phyloP scores from a whole-genome alignment of 176 grass and related monocot genomes.

The Avena eriantha region DNA sequence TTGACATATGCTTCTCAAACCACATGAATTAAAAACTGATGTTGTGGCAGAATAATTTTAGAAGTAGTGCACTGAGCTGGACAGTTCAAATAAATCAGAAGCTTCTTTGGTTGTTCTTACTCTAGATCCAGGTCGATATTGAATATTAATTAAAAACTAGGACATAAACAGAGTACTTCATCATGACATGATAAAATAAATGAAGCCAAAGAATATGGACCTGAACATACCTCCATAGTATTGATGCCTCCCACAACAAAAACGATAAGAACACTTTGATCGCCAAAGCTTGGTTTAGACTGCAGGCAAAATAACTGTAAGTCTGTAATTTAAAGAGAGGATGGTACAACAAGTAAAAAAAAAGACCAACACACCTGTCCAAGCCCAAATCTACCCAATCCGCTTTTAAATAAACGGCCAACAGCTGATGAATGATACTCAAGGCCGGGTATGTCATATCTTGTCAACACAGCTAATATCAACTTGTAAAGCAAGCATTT shows the following conservation, averaged over 20 bases:
- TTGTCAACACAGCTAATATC: slow-evolving; percentile 68
- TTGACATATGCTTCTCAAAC: not conserved
- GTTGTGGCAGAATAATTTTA: not conserved
- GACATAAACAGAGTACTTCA: slow-evolving; percentile 9
- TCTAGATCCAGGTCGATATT: slow-evolving; percentile 4
- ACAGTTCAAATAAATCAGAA: slow-evolving; percentile 12
- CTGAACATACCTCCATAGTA: slow-evolving; percentile 72
- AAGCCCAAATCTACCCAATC: slow-evolving; percentile 93
- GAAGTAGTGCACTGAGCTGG: not conserved
- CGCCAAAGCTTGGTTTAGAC: slow-evolving; percentile 94
- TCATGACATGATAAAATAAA: slow-evolving; percentile 31
- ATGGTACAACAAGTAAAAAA: not conserved
- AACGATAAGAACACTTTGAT: slow-evolving; percentile 85
- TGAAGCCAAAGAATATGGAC: slow-evolving; percentile 23
- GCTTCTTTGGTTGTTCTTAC: not conserved
- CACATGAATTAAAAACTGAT: not conserved
- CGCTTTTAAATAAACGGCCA: slow-evolving; percentile 90
- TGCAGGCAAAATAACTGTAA: slow-evolving; percentile 48
- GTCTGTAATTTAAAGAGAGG: slow-evolving; percentile 17
- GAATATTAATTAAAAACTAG: not conserved
- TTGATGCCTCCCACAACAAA: slow-evolving; percentile 96
- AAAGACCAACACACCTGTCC: slow-evolving; percentile 67
- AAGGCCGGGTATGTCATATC: slow-evolving; percentile 74
- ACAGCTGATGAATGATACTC: slow-evolving; percentile 92
- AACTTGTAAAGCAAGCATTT: slow-evolving; percentile 96